Base-by-base conservation (phyloP, 495 filamentous ascomycete species). In the Aspergillus affinis region DNA sequence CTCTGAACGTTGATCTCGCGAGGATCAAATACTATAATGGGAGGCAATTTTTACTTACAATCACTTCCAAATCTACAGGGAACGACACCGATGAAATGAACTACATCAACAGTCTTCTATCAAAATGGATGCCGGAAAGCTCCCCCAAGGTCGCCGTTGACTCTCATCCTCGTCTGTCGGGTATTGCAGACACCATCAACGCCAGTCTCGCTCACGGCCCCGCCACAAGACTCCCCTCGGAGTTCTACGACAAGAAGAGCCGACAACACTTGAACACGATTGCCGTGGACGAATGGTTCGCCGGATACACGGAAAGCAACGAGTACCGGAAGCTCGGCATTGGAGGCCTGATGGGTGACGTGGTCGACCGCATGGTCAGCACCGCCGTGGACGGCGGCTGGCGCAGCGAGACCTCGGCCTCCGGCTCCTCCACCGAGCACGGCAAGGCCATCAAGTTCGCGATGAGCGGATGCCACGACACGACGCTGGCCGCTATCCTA, bases 181-280 rank as follows among this genome's bases (percentile, higher is more conserved):
- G 94, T 29, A 89, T 98, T 57, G 92, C 92, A 87, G 94, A 98
- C 67, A 94, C 92, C 10, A 83, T 97, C 61, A 98, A 97, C 70
- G 82, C 90, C 21, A 94, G 90, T 2, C 78, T 89, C 15, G 93
- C 92, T 4, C 94, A 98, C 74, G 93, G 92, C 0, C 83, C 88
- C 0, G 80, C 81, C 15, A 96, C 91, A 0, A 80, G 78, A 48
- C 80, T 98, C 7, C 94, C 94, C 0, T 72, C 75, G 15, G 90
- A 92, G 53, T 98, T 98, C 73, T 98, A 98, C 71, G 91, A 97
- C 65, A 67, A 78, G 30, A 89, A 87, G 70, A 88, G 76, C 3
- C 72, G 83, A 6, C 79, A 76, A 2, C 87, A 92, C 51, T 83
- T 97, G 55, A 89, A 97, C 54, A 81, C 81, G 27, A 90, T 97